These are phyloP conservation scores for Omphalotus olearius DNA, from an alignment of 1,284 basidiomycete genomes.

Conservation along the genomic window DNA sequence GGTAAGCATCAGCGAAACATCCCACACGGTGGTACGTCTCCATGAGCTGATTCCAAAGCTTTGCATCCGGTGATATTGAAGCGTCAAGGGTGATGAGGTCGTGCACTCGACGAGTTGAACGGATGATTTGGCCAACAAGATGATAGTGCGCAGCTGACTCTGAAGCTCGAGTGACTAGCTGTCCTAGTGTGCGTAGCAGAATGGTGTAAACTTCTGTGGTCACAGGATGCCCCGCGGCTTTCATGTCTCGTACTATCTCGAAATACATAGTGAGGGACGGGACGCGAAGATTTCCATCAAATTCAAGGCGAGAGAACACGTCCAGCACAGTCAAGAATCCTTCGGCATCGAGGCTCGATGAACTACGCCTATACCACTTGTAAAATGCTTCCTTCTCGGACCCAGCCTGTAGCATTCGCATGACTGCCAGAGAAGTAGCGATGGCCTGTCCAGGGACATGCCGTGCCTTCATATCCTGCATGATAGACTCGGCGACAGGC, in stretches of 20 bases:
- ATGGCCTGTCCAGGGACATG: conserved; percentile 33
- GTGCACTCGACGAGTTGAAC: conserved; percentile 66
- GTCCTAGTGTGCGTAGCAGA: conserved; percentile 56
- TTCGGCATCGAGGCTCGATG: conserved; percentile 43
- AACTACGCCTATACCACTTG: conserved; percentile 50
- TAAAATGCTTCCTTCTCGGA: conserved; percentile 53
- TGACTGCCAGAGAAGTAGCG: conserved; percentile 47
- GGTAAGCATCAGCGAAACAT: conserved; percentile 65
- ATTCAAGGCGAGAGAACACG: conserved; percentile 56
- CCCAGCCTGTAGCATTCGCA: conserved; percentile 53
- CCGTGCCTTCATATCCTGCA: conserved; percentile 51
- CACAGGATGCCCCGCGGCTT: conserved; percentile 53
- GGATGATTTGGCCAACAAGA: conserved; percentile 34
- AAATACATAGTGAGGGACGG: conserved; percentile 68
- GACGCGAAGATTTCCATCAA: conserved; percentile 33
- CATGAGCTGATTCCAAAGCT: conserved; percentile 87
- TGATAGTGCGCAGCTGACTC: conserved; percentile 16
- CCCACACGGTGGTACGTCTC: conserved; percentile 81
- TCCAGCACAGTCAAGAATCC: conserved; percentile 61
- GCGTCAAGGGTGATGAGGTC: conserved; percentile 77
- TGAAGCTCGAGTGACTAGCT: conserved; percentile 31
- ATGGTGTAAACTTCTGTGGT: conserved; percentile 67
- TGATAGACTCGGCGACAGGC: conserved; percentile 42
- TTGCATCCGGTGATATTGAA: conserved; percentile 67
- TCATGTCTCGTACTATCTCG: conserved; percentile 84